phyloP scores from a whole-genome alignment of 116 monocot species.

The Dioscorea cayenensis region DNA sequence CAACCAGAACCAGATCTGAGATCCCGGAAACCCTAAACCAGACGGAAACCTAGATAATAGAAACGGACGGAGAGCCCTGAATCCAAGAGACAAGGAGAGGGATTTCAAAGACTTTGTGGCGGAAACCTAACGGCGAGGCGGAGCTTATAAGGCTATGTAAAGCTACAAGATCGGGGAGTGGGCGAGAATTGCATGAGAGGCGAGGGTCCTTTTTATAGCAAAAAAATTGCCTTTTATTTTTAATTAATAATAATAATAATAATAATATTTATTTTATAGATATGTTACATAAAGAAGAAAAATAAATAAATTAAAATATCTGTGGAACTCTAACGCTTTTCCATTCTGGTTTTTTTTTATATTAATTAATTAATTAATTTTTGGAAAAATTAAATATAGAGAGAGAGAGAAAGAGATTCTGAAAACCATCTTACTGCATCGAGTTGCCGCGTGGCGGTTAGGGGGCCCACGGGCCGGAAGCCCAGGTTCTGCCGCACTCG shows the following conservation, averaged over 20 bases:
- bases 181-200: conserved; percentile 38
- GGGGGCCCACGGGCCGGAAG: neutral
- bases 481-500: neutral
- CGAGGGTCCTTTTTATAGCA: conserved; percentile 26
- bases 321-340: neutral
- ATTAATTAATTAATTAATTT: too few species aligned
- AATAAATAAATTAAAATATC: neutral
- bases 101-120: neutral
- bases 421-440: conserved; percentile 8
- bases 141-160: neutral
- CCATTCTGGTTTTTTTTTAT: neutral
- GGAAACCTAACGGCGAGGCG: conserved; percentile 3
- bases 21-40: neutral
- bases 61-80: neutral
- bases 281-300: too few species aligned
- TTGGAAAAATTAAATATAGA: too few species aligned
- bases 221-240: neutral
- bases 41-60: neutral
- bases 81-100: neutral
- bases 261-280: too few species aligned
- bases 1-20: neutral
- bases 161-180: conserved; percentile 6
- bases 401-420: neutral
- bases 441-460: conserved; percentile 29
- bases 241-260: neutral